Base-by-base conservation (phyloP, 2,329 filamentous ascomycete species). In the Xylaria sp. region DNA sequence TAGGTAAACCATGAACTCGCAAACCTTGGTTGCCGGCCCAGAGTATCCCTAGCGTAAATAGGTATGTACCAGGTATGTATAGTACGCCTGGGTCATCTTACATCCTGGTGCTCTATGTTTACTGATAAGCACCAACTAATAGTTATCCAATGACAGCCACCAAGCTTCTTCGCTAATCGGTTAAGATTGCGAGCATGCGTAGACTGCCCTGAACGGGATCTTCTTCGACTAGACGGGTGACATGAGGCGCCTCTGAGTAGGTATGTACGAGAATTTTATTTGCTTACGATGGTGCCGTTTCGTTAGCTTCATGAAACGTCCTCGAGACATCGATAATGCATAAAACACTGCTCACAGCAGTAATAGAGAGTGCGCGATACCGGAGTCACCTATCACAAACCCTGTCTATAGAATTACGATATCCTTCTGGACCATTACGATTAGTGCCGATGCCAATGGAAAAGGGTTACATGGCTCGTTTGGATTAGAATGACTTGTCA, bases 1-100 rank as follows among this genome's bases (percentile, higher is more conserved):
- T 55, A 54, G 25, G 39, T 50, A 57, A 64, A 57, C 66, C 66
- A 68, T 32, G 51, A 56, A 68, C 34, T 34, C 5, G 23, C 2
- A n/a, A 61, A 18, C 41, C 18, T 25, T 61, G 61, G 66, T 61
- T 34, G n/a, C 55, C 15, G 54, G n/a, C 15, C 50, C 0, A 32
- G 13, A 57, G 54, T 44, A 41, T 44, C 20, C 46, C 8, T 20
- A 44, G 34, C 28, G 55, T 25, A 57, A 4, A 37, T 25, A 44
- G 12, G n/a, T 57, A 12, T 32, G 18, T 50, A 50, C 46, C 25
- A 32, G 15, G 28, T 28, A 28, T 28, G 6, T 55, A 37, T 6
- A 32, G 51, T 50, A 37, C 12, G 41, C 13, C 15, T 46, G 25
- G 55, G 52, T 52, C 32, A 46, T 39, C 37, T 28, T 41, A 55